Conservation (phyloP, 2,329 filamentous ascomycete genomes). For the Alternaria panax region DNA sequence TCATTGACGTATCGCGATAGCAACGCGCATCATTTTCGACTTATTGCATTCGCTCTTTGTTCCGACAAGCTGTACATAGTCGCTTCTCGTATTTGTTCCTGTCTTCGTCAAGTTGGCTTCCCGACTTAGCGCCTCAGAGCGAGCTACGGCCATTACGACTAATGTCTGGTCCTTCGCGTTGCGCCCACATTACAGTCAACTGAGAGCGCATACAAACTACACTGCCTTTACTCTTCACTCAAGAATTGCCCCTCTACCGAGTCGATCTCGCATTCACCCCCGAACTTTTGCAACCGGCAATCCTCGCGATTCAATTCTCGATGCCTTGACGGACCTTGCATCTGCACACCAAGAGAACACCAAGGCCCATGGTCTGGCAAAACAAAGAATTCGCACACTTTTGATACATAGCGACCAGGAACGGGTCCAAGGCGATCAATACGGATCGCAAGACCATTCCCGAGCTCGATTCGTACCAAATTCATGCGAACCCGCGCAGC, state of each 20-base stretch:
- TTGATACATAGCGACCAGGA: background rate
- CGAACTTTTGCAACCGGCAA: constrained; percentile 7
- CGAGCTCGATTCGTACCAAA: background rate
- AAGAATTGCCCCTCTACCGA: background rate
- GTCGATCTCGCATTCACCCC: background rate
- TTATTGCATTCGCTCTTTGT: background rate
- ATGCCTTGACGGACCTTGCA: constrained; percentile 9
- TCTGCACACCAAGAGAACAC: background rate
- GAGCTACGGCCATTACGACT: constrained; percentile 38
- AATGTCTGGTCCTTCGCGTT: constrained; percentile 18
- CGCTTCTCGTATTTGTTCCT: constrained; percentile 14
- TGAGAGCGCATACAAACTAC: constrained; percentile 1
- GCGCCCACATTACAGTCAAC: constrained; percentile 17
- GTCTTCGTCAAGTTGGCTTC: constrained; percentile 42
- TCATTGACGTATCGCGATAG: constrained; percentile 14
- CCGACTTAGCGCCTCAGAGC: constrained; percentile 28
- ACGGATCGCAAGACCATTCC: background rate
- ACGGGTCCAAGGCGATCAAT: background rate
- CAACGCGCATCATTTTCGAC: constrained; percentile 8
- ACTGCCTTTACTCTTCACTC: constrained; percentile 7
- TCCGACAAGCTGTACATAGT: constrained; percentile 10
- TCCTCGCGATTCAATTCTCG: background rate
- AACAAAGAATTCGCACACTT: background rate
- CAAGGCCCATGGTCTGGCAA: background rate
- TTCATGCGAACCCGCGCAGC: constrained; percentile 5